These are phyloP conservation scores for Barnettozyma vustinii DNA, from an alignment of 805 yeast genomes.

Conservation along the genomic window DNA sequence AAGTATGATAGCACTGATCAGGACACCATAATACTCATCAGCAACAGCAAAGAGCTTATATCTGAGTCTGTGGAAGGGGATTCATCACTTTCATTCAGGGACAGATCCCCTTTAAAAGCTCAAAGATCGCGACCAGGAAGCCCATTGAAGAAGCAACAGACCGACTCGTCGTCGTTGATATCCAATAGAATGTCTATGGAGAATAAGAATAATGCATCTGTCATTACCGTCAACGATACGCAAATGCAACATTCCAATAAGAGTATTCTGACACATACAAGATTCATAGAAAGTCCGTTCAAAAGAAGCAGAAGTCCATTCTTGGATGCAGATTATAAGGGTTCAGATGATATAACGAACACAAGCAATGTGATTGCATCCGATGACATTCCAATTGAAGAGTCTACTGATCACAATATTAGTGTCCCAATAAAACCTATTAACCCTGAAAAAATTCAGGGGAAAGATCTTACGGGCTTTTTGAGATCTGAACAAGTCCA, in stretches of 20 bases:
- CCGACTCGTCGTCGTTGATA: not conserved
- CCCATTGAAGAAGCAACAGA: not conserved
- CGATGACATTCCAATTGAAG: constrained; percentile 26
- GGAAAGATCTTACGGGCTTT: not conserved
- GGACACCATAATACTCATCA: constrained; percentile 20
- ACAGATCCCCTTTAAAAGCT: not conserved
- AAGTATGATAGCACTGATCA: constrained; percentile 11
- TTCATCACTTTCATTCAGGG: not conserved
- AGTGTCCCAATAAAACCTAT: not conserved
- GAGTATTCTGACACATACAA: constrained; percentile 15
- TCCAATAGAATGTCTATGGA: not conserved
- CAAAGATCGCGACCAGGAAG: not conserved
- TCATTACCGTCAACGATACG: constrained; percentile 6
- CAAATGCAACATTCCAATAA: constrained; percentile 12
- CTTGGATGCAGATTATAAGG: constrained; percentile 18
- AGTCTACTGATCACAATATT: constrained; percentile 26
- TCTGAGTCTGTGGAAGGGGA: not conserved
- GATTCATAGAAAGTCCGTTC: constrained; percentile 17
- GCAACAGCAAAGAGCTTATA: constrained; percentile 17
- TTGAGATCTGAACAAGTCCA: not conserved
- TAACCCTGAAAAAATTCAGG: not conserved
- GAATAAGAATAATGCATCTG: not conserved
- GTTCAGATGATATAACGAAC: constrained; percentile 13
- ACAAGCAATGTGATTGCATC: constrained; percentile 5
- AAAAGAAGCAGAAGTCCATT: constrained; percentile 24